Evolutionary conservation across 1,284 basidiomycete genomes (phyloP).

Genomic region (Trametes hirsuta): DNA sequence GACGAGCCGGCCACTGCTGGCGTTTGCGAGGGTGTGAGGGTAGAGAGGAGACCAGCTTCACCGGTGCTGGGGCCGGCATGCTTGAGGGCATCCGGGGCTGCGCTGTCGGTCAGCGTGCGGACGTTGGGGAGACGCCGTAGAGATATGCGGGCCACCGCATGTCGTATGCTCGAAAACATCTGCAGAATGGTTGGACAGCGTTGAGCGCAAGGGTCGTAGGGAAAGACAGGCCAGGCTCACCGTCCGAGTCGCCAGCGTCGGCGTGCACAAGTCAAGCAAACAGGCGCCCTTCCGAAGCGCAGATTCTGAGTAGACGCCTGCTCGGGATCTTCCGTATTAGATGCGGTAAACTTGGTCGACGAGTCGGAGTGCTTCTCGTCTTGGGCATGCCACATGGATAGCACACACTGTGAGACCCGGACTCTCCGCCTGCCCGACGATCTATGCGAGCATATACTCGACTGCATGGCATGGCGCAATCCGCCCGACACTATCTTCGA

Average conservation of each 20-base stretch:
- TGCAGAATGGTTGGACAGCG: neutral
- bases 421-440: too few species aligned
- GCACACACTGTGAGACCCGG: too few species aligned
- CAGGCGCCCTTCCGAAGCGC: neutral
- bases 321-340: too few species aligned
- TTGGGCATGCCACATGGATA: too few species aligned
- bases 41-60: neutral
- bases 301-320: too few species aligned
- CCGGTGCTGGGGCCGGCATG: neutral
- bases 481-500: too few species aligned
- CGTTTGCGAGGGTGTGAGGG: neutral
- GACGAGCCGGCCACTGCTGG: neutral
- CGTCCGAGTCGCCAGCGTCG: neutral
- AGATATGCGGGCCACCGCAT: constrained; percentile 7
- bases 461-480: too few species aligned
- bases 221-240: neutral
- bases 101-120: constrained; percentile 15
- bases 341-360: too few species aligned
- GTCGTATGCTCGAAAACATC: constrained; percentile 19
- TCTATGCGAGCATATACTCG: too few species aligned
- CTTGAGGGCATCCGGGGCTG: constrained; percentile 4
- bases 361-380: too few species aligned
- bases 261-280: neutral
- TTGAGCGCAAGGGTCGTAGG: neutral
- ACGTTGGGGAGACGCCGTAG: constrained; percentile 10